Percentiles rank a stretch among this genome's conserved stretches.
Evolutionary conservation across 2,329 filamentous ascomycete genomes (phyloP).

Genomic region (Hypoxylon sp.): DNA sequence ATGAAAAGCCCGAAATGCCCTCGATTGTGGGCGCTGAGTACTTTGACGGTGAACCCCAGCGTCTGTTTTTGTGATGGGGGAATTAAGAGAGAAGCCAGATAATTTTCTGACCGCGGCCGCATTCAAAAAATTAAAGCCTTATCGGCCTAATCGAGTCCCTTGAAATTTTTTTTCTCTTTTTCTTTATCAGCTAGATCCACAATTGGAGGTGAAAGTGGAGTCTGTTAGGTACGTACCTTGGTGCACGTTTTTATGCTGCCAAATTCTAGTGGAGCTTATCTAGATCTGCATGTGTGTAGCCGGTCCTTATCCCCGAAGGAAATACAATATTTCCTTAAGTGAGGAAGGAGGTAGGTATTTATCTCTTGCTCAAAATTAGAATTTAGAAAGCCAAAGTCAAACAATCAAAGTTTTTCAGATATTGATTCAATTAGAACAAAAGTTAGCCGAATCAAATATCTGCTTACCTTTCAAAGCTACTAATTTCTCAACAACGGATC

Average conservation of each 20-base stretch:
- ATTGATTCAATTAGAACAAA: no score
- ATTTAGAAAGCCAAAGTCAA: no score
- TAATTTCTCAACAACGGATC: no score
- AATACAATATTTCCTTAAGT: no score
- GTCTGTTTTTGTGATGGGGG: constrained; percentile 20
- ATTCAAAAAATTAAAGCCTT: constrained; percentile 30
- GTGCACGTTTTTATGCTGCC: constrained; percentile 17
- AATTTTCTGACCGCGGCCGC: constrained; percentile 18
- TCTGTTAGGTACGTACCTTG: constrained; percentile 21
- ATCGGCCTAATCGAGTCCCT: constrained; percentile 22
- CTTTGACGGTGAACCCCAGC: constrained; percentile 27
- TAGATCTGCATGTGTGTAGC: constrained; percentile 17
- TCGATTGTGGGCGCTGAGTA: constrained; percentile 30
- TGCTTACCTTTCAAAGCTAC: no score
- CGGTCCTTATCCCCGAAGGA: no score
- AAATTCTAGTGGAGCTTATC: constrained; percentile 25
- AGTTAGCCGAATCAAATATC: no score
- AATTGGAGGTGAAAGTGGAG: background rate
- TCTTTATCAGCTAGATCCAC: constrained; percentile 28
- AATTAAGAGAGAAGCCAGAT: constrained; percentile 27
- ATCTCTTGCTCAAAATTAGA: no score
- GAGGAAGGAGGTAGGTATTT: no score
- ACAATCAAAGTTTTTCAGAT: no score
- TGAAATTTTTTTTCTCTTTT: constrained; percentile 28
- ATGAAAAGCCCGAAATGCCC: constrained; percentile 31